A percentile compares a stretch with the other conserved stretches of the same genome.
Conservation (phyloP, 345 rosid genomes). For the Raphanus sativus region DNA sequence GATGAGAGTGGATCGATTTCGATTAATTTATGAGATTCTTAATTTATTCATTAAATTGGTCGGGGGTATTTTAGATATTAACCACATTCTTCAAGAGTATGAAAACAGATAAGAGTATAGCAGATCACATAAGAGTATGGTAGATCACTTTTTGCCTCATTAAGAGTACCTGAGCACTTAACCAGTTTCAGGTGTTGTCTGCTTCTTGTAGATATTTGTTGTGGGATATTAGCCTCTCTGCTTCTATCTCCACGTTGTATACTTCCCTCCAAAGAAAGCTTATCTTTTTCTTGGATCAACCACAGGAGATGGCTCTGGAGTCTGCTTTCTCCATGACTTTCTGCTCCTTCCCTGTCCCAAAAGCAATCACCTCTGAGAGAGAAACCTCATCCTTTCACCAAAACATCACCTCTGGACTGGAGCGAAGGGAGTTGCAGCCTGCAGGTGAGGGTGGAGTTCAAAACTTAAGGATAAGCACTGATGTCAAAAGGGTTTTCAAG, state of each 20-base stretch:
- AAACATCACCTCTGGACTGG: not conserved
- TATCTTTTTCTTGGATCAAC: slow-evolving; percentile 21
- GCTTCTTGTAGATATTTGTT: slow-evolving; percentile 20
- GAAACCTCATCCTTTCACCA: slow-evolving; percentile 18
- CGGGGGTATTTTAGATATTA: too few species aligned
- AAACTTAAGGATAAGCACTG: slow-evolving; percentile 6
- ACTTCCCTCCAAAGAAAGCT: slow-evolving; percentile 30
- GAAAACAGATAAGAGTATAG: too few species aligned
- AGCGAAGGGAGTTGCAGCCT: slow-evolving; percentile 8
- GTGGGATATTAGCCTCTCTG: not conserved
- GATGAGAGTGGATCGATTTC: too few species aligned
- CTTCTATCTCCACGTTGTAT: slow-evolving; percentile 11
- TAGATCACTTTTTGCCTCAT: too few species aligned
- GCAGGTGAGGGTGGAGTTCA: slow-evolving; percentile 15
- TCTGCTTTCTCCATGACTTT: slow-evolving; percentile 32
- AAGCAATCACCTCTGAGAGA: slow-evolving; percentile 16
- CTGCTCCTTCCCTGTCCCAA: slow-evolving; percentile 16
- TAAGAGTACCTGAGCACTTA: too few species aligned
- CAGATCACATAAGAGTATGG: too few species aligned
- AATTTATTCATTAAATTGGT: too few species aligned
- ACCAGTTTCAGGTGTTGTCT: too few species aligned
- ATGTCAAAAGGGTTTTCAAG: not conserved
- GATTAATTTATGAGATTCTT: too few species aligned
- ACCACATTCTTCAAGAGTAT: too few species aligned
- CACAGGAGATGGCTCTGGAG: slow-evolving; percentile 20